phyloP scores from a whole-genome alignment of 2,329 filamentous ascomycete species.

The Phialemonium atrogriseum region DNA sequence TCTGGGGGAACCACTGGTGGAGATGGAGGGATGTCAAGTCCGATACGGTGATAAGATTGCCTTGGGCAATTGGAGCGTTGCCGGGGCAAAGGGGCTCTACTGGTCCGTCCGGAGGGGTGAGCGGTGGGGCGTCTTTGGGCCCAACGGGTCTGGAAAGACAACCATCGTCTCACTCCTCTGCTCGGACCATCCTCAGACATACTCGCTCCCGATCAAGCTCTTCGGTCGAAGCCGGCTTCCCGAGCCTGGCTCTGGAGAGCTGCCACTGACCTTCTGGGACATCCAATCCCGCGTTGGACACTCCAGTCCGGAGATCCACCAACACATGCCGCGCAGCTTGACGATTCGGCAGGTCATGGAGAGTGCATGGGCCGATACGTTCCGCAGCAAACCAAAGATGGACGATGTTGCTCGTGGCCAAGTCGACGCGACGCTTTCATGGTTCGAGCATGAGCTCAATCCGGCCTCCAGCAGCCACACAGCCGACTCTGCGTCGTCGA shows the following conservation, averaged over 20 bases:
- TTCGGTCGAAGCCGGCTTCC: conserved; percentile 80
- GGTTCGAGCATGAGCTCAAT: conserved; percentile 74
- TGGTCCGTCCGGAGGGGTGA: conserved; percentile 81
- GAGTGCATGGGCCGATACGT: conserved; percentile 86
- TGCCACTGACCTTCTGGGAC: conserved; percentile 84
- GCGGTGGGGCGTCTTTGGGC: conserved; percentile 86
- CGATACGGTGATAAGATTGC: conserved; percentile 70
- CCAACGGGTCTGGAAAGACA: conserved; percentile 93
- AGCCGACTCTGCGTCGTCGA: conserved; percentile 7
- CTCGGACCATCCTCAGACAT: conserved; percentile 92
- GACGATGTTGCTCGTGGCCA: conserved; percentile 44
- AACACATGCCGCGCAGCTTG: conserved; percentile 76
- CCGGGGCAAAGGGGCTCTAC: conserved; percentile 55
- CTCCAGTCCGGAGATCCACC: conserved; percentile 87
- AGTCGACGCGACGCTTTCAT: conserved; percentile 62
- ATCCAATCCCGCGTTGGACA: conserved; percentile 86
- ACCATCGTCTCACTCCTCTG: conserved; percentile 87
- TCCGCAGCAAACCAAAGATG: conserved; percentile 61
- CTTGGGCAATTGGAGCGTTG: conserved; percentile 71
- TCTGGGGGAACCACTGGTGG: conserved; percentile 63
- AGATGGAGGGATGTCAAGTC: conserved; percentile 81
- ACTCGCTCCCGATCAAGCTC: conserved; percentile 76
- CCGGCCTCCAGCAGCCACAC: conserved; percentile 27
- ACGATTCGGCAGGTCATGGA: conserved; percentile 68
- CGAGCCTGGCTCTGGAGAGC: conserved; percentile 52